Evolutionary conservation across 2,329 filamentous ascomycete species (phyloP), one percentile per base, ranked within the genome.

Genomic region (Monosporascus sp.): DNA sequence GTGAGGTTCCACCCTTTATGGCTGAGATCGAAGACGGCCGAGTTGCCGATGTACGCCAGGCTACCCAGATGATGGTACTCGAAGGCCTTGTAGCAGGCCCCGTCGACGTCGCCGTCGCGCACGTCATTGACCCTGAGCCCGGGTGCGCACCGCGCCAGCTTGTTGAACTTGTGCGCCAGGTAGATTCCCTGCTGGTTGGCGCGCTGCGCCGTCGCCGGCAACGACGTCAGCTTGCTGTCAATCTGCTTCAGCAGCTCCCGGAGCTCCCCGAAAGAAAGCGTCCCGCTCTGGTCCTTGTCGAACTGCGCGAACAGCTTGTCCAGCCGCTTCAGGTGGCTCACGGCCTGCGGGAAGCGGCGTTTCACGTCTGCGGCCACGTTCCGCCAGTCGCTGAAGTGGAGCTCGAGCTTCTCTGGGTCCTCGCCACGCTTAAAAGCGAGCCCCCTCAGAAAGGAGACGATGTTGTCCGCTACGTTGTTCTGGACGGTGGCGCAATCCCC

Each of bases 401-500:
- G 81, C 44, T 93, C 84, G 54, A 97, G 79, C n/a, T 84, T 89
- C 68, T 96, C 85, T 0, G 93, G 93, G 63, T 97, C 89, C 64
- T 88, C 88, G 68, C 92, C 93, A 58, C 88, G 90, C 71, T 96
- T 93, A 85, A 89, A 97, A 9, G 94, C 91, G 2, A 96, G 79
- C 17, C 85, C 90, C 56, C 91, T 90, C 11, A 99, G 80, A 73
- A 97, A 99, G 20, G 84, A 87, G 47, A 97, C 80, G 62, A 99
- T 86, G 72, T 97, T 87, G 65, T 96, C 90, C 3, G 92, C 89
- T 2, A 97, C 79, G 62, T 99, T 99, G 76, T 99, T 99, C 67
- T 99, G 95, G 0, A 99, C 93, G 0, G 95, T 99, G 6, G 90
- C 80, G 73, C 94, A 97, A 72, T 99, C 94, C 15, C 94, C 94